These are phyloP conservation scores for Podospora pseudoanserina DNA, from an alignment of 495 filamentous ascomycete species.

Conservation along the genomic window DNA sequence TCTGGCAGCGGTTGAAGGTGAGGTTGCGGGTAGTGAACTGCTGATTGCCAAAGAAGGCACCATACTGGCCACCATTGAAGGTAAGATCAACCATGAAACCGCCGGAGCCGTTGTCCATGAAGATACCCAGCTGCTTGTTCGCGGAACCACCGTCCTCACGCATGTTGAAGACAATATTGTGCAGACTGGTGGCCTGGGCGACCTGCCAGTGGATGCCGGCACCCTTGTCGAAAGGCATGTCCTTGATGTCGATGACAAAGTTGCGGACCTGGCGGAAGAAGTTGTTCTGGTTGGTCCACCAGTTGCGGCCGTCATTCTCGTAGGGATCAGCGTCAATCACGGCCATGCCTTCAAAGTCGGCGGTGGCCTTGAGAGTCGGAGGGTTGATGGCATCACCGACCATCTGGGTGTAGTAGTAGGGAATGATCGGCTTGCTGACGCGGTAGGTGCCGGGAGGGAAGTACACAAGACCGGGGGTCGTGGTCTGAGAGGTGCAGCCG, in stretches of 20 bases:
- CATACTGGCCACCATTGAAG: conserved; percentile 83
- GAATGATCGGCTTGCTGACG: conserved; percentile 63
- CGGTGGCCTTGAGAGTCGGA: conserved; percentile 73
- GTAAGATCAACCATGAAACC: conserved; percentile 84
- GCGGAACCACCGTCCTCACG: conserved; percentile 60
- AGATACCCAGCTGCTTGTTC: conserved; percentile 84
- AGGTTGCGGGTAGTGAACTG: conserved; percentile 93
- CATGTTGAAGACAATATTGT: conserved; percentile 92
- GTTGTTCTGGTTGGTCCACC: conserved; percentile 94
- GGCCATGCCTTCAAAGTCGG: conserved; percentile 76
- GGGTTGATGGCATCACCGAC: conserved; percentile 65
- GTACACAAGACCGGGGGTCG: conserved; percentile 69
- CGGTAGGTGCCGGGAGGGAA: conserved; percentile 78
- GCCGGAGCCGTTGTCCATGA: conserved; percentile 94
- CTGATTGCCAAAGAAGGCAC: conserved; percentile 87
- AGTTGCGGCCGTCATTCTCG: conserved; percentile 50
- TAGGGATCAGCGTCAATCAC: conserved; percentile 92
- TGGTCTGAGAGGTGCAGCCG: conserved; percentile 79
- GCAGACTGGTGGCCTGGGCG: conserved; percentile 85
- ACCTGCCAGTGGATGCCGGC: conserved; percentile 98
- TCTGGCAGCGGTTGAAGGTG: conserved; percentile 83
- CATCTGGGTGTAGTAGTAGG: conserved; percentile 78
- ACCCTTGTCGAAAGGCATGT: conserved; percentile 58
- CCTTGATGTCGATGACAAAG: conserved; percentile 81
- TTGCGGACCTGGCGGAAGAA: conserved; percentile 97